Evolutionary conservation across 768 basidiomycete genomes (phyloP).

Genomic region (Pleurotus djamor): DNA sequence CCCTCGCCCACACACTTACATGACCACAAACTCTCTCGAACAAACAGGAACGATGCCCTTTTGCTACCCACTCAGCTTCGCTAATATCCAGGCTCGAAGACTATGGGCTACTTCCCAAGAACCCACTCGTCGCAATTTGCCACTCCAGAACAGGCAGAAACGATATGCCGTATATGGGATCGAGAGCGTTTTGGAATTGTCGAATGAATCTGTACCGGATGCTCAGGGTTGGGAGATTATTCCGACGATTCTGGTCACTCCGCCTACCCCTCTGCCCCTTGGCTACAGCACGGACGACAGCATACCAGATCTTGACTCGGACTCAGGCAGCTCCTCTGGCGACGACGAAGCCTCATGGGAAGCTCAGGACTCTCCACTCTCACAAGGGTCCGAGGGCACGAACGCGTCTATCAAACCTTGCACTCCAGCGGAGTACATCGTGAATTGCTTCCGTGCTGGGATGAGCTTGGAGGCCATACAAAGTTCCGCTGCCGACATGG

Average conservation of each 20-base stretch:
- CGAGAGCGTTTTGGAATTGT: background rate
- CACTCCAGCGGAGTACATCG: constrained; percentile 39
- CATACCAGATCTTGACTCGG: constrained; percentile 28
- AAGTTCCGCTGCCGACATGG: constrained; percentile 1
- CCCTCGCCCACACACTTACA: background rate
- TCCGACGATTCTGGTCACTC: background rate
- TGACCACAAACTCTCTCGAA: too few species aligned
- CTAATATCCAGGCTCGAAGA: background rate
- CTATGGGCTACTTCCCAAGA: background rate
- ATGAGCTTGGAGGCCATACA: constrained; percentile 17
- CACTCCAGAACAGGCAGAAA: background rate
- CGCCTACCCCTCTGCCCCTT: background rate
- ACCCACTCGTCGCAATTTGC: background rate
- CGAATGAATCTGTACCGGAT: background rate
- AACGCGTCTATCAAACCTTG: constrained; percentile 18
- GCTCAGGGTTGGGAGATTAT: background rate
- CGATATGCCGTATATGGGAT: constrained; percentile 1
- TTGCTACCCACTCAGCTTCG: background rate
- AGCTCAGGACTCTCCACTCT: constrained; percentile 20
- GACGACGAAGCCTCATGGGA: constrained; percentile 35
- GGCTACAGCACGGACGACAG: background rate
- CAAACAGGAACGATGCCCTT: background rate
- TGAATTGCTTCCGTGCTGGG: constrained; percentile 32
- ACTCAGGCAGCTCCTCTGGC: constrained; percentile 23
- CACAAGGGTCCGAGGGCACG: constrained; percentile 17